Base-by-base conservation (phyloP, 805 yeast species). In the Metschnikowia lachancei region DNA sequence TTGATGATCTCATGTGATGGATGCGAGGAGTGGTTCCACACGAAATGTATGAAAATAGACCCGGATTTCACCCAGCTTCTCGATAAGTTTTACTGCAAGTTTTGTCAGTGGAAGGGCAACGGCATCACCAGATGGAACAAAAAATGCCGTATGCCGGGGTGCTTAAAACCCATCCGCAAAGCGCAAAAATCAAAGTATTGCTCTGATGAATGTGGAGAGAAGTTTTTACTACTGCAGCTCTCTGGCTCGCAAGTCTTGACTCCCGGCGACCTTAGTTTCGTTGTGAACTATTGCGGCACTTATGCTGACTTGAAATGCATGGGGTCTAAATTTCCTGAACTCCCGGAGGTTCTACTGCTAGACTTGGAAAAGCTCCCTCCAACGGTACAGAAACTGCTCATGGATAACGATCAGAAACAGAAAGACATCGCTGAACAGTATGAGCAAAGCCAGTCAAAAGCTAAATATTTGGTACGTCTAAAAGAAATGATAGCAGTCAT, bases 11-110 rank as follows among this genome's bases (percentile, higher is more conserved):
- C 86, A 0, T 90, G 97, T 62, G 97, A 90, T 61, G 91, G 88
- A 5, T 91, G 97, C 65, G 96, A 89, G 58, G 96, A 88, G 48
- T 91, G 97, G 97, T 91, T 76, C 60, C 97, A 91, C 65, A 87
- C 90, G 64, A 69, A 67, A 38, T 91, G 97, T 61, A 78, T 90
- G 75, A 75, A 74, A 43, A 60, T 89, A 31, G 74, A 81, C 42
- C 62, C 61, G 8, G 65, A 70, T 44, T 76, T 75, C 57, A 74
- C 78, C 47, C 71, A 75, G 33, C 67, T 89, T 41, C 82, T 89
- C 10, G 72, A 77, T 39, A 76, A 77, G 45, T 90, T 77, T 59
- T 85, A 70, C 60, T 90, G 97, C 59, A 84, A 85, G 9, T 80
- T 81, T 47, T 90, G 97, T 62, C 78, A 76, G 44, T 72, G 76